Evolutionary conservation across 225 moss, liverwort and hornwort genomes (phyloP).

Genomic region (Bryum argenteum): DNA sequence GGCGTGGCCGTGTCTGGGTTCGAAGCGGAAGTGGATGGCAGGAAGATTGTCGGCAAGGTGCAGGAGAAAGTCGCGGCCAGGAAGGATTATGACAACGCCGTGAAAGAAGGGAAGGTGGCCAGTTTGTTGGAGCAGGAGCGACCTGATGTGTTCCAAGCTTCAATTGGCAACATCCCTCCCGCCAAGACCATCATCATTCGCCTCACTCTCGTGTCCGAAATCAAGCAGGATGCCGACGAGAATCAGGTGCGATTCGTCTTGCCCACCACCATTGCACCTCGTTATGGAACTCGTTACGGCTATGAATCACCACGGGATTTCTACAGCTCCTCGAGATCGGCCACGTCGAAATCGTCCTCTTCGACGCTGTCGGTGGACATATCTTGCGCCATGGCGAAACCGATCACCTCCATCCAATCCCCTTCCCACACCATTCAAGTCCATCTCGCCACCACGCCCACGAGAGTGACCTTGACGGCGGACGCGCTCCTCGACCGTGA

Average conservation of each 20-base stretch:
- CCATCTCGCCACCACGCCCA: constrained; percentile 37
- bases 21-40: constrained; percentile 46
- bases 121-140: constrained; percentile 48
- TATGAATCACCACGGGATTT: background rate
- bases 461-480: constrained; percentile 36
- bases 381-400: constrained; percentile 33
- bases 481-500: constrained; percentile 48
- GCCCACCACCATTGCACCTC: constrained; percentile 56
- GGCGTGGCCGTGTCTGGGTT: constrained; percentile 48
- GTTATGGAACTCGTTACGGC: constrained; percentile 24
- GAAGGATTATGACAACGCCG: constrained; percentile 45
- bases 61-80: constrained; percentile 49
- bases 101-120: constrained; percentile 45
- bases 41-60: constrained; percentile 45
- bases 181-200: constrained; percentile 40
- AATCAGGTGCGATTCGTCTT: constrained; percentile 60
- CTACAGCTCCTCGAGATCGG: too few relatives aligned
- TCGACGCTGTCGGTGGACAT: constrained; percentile 35
- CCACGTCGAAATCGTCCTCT: background rate
- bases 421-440: constrained; percentile 59
- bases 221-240: constrained; percentile 57
- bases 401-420: constrained; percentile 61
- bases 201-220: constrained; percentile 47
- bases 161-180: constrained; percentile 56
- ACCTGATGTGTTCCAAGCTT: constrained; percentile 55